Base-by-base conservation (phyloP, 495 filamentous ascomycete genomes). In the Neurospora africana region DNA sequence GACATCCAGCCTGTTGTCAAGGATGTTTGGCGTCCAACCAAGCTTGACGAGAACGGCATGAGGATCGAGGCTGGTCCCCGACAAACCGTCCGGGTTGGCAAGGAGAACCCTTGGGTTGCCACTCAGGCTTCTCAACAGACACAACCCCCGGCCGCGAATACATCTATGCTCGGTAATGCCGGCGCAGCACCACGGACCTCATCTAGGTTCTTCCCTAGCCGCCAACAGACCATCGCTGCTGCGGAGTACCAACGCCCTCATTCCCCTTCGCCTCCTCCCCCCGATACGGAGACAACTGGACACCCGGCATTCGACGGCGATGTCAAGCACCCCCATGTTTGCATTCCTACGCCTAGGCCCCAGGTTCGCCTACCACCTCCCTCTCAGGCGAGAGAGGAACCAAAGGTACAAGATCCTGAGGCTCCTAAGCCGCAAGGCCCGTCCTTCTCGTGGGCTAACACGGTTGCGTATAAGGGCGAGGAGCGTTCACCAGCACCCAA, bases 251-350 rank as follows among this genome's bases (percentile, higher is more conserved):
- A 71, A 0, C 80, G 83, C 7, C 79, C 79, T 27, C 81, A 81
- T n/a, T 86, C 86, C 0, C 86, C 86, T 0, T 92, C 91, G 2
- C 91, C 91, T 3, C 92, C 92, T 40, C 92, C 92, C 7, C 91
- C 92, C 0, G 91, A 92, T 69, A 89, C 88, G 72, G 85, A 65
- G 53, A 65, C 53, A 1, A 65, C 81, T 44, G 85, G 84, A 27
- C 92, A 94, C 76, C 92, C 92, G 0, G 92, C 88, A 6, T 93
- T 89, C 72, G 87, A 88, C 73, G 89, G 90, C 68, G 87, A 90
- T 76, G 84, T 82, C 4, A 83, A 82, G 38, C 88, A 86, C 35
- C 91, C 92, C 2, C 83, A 89, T 71, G 91, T 95, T 21, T 86
- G 89, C 38, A 81, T 95, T 27, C 92, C 92, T 11, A 85, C 82